Evolutionary conservation across 2,329 filamentous ascomycete species (phyloP).

Genomic region (Botrytis galanthina): DNA sequence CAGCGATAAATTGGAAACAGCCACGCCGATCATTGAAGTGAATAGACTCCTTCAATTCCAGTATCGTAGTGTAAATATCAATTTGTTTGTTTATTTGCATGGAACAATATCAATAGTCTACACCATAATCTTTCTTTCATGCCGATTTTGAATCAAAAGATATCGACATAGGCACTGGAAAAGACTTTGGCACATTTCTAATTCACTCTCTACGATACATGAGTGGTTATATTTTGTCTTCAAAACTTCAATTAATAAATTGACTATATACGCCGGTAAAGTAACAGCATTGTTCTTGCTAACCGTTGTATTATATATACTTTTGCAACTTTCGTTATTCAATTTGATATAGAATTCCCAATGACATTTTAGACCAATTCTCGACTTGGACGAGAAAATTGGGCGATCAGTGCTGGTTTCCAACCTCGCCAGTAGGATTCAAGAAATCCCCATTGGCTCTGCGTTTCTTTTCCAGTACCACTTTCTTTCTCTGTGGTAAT

Average conservation of each 20-base stretch:
- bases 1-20: neutral
- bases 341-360: neutral
- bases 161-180: conserved; percentile 24
- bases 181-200: conserved; percentile 31
- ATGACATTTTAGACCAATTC: neutral
- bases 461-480: neutral
- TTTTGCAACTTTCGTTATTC: neutral
- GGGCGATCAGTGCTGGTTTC: neutral
- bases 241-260: neutral
- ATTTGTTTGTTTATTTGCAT: neutral
- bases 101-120: neutral
- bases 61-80: neutral
- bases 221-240: neutral
- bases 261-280: neutral
- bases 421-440: conserved; percentile 11
- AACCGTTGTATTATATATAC: neutral
- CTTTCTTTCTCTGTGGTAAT: neutral
- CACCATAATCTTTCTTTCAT: neutral
- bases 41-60: neutral
- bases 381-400: neutral
- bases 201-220: neutral
- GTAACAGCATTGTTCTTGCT: neutral
- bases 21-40: neutral
- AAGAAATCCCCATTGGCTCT: neutral
- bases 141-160: neutral